These are phyloP conservation scores for Psilocybe mexicana DNA, from an alignment of 1,284 basidiomycete species.

Conservation along the genomic window DNA sequence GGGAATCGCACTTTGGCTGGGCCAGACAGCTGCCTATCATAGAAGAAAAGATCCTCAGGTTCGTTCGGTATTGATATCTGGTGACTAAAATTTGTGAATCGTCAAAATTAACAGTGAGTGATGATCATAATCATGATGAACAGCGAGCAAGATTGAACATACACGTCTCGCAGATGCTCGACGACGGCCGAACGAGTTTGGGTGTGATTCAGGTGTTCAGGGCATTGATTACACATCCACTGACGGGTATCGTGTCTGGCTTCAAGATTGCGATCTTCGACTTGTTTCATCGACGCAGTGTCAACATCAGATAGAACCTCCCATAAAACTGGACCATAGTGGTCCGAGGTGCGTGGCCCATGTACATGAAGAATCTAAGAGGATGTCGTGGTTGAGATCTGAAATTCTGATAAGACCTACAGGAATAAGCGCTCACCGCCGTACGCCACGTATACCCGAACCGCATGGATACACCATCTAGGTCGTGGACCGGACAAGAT, in stretches of 20 bases:
- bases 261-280: not conserved
- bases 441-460: constrained; percentile 16
- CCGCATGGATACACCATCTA: not conserved
- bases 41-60: constrained; percentile 12
- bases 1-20: not conserved
- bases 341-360: too few species aligned
- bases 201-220: not conserved
- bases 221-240: constrained; percentile 10
- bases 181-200: not conserved
- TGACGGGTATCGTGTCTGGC: not conserved
- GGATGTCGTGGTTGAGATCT: too few species aligned
- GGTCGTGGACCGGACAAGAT: not conserved
- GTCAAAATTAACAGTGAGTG: not conserved
- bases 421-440: constrained; percentile 5
- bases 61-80: not conserved
- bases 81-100: not conserved
- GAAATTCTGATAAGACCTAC: not conserved
- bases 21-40: not conserved
- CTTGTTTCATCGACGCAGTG: not conserved
- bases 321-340: not conserved
- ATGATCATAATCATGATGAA: not conserved
- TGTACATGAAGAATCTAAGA: too few species aligned
- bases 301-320: not conserved
- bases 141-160: not conserved
- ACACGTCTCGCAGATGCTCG: constrained; percentile 7